Conservation (phyloP, 139 green algal species). For the Limnomonas spitsbergensis region DNA sequence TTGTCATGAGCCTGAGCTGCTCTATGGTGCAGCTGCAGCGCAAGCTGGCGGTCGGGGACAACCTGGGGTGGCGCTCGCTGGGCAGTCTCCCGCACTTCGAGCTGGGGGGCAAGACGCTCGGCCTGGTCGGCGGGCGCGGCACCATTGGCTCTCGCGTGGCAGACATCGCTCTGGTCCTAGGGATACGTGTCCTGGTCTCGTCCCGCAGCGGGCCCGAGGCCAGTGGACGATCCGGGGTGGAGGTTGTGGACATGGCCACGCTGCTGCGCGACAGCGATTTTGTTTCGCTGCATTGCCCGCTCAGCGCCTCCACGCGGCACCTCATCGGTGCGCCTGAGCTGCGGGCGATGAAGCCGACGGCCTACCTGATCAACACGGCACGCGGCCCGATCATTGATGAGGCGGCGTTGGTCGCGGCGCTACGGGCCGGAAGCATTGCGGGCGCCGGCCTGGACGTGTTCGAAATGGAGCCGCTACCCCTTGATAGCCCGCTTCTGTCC, state of each 20-base stretch:
- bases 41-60: constrained; percentile 19
- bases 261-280: constrained; percentile 46
- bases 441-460: constrained; percentile 91
- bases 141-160: constrained; percentile 37
- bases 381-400: constrained; percentile 94
- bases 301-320: constrained; percentile 84
- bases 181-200: constrained; percentile 38
- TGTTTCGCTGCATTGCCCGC: constrained; percentile 86
- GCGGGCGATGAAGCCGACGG: constrained; percentile 85
- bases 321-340: constrained; percentile 89
- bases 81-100: constrained; percentile 32
- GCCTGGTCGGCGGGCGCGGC: constrained; percentile 48
- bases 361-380: constrained; percentile 91
- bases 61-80: constrained; percentile 27
- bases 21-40: constrained; percentile 24
- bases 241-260: constrained; percentile 30
- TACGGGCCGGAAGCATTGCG: constrained; percentile 67
- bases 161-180: constrained; percentile 32
- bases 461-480: constrained; percentile 76
- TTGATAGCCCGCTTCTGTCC: constrained; percentile 84
- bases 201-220: neutral
- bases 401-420: constrained; percentile 68
- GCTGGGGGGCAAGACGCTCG: constrained; percentile 50
- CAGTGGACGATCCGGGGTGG: neutral
- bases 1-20: constrained; percentile 51